Conservation (phyloP, 106 monocot genomes). For the Gastrodia elata region DNA sequence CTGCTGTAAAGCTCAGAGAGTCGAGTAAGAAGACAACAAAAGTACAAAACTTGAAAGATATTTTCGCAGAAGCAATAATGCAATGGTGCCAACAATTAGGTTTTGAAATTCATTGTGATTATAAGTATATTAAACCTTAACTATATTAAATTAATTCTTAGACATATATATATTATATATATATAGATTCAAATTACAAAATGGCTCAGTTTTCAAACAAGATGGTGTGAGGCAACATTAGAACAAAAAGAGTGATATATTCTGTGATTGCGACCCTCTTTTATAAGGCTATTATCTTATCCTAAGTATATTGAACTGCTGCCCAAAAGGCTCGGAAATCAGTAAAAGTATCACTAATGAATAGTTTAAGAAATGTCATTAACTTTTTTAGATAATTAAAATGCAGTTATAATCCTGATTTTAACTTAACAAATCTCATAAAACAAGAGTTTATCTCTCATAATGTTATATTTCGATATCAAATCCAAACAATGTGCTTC, state of each 20-base stretch:
- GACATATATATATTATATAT: too few relatives aligned
- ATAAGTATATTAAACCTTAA: not conserved
- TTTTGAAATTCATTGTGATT: not conserved
- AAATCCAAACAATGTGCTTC: not conserved
- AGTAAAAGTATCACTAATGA: not conserved
- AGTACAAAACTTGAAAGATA: not conserved
- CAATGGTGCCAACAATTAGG: too few relatives aligned
- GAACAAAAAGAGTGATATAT: not conserved
- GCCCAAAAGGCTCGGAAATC: constrained; percentile 2
- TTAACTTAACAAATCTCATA: not conserved
- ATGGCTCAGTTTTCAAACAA: not conserved
- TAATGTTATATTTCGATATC: not conserved
- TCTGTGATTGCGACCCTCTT: not conserved
- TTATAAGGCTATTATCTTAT: not conserved
- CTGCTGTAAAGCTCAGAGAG: too few relatives aligned
- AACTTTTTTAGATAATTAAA: not conserved
- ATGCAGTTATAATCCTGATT: not conserved
- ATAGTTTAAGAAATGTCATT: not conserved
- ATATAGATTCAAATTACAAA: too few relatives aligned
- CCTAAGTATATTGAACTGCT: not conserved
- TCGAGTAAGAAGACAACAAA: too few relatives aligned
- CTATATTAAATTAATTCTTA: too few relatives aligned
- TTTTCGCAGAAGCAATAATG: not conserved
- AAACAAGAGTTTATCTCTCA: not conserved
- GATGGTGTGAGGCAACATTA: not conserved